Conservation (phyloP, 345 rosid genomes). For the Dimocarpus longan region DNA sequence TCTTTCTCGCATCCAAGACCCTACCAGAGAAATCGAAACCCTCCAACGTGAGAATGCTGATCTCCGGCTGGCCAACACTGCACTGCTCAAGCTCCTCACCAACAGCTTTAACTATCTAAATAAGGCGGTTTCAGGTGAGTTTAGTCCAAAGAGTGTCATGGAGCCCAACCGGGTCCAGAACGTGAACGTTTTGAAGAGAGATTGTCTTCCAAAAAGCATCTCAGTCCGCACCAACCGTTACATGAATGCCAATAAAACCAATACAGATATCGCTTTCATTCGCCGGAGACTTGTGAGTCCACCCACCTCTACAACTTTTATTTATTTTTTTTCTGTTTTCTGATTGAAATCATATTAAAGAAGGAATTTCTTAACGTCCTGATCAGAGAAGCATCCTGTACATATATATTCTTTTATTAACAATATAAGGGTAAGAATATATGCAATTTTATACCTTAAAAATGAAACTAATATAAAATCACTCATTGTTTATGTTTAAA, state of each 20-base stretch:
- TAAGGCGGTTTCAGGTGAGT: background rate
- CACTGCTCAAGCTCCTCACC: background rate
- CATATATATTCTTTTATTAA: too few relatives aligned
- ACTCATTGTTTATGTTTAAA: too few relatives aligned
- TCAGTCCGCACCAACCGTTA: too few relatives aligned
- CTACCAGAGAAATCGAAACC: background rate
- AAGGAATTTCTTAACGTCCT: too few relatives aligned
- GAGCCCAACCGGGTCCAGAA: background rate
- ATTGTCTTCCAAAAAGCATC: too few relatives aligned
- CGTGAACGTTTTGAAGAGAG: background rate
- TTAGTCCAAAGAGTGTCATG: background rate
- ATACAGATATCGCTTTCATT: conserved; percentile 29
- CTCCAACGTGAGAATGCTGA: background rate
- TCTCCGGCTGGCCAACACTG: background rate
- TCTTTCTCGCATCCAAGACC: background rate
- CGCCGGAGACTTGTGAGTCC: conserved; percentile 26
- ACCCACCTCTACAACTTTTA: conserved; percentile 21
- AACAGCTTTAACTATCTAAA: background rate
- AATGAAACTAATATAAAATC: too few relatives aligned
- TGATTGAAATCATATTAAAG: too few relatives aligned
- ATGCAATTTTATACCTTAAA: too few relatives aligned
- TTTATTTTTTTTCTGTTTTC: too few relatives aligned
- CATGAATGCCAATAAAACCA: conserved; percentile 32
- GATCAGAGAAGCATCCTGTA: too few relatives aligned
- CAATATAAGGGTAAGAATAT: too few relatives aligned